Evolutionary conservation across 2,329 filamentous ascomycete species (phyloP).

Genomic region (Penicillium sp.): DNA sequence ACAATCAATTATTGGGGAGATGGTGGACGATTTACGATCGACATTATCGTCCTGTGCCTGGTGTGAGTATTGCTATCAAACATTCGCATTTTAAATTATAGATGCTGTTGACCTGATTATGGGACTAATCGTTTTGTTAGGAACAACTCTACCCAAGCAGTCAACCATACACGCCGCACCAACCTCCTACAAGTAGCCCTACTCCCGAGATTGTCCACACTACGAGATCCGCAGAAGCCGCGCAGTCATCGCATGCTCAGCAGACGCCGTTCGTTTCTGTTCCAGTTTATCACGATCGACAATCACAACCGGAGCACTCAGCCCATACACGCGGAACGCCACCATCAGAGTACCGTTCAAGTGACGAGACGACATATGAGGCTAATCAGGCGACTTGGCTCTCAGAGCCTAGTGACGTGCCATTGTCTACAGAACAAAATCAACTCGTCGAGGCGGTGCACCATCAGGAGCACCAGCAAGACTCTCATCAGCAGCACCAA

Average conservation of each 20-base stretch:
- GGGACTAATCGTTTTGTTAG: conserved; percentile 12
- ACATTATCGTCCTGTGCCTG: conserved; percentile 66
- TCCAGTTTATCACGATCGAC: neutral
- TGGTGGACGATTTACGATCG: conserved; percentile 97
- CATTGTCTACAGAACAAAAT: neutral
- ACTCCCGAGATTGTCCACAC: neutral
- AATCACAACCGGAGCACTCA: neutral
- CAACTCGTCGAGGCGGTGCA: neutral
- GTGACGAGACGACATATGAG: neutral
- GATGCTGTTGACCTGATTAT: neutral
- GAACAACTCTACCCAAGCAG: neutral
- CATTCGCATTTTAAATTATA: neutral
- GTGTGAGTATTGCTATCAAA: conserved; percentile 20
- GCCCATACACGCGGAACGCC: neutral
- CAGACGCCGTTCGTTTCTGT: neutral
- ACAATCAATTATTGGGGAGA: conserved; percentile 79
- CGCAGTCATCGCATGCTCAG: neutral
- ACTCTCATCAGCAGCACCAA: neutral
- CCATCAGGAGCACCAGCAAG: neutral
- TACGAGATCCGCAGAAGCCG: neutral
- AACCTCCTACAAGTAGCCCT: neutral
- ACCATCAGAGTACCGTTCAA: neutral
- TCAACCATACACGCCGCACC: neutral
- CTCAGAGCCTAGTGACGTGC: neutral
- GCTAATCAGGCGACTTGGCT: neutral